These are phyloP conservation scores for Naganishia vaughanmartiniae DNA, from an alignment of 768 basidiomycete species.

Conservation along the genomic window DNA sequence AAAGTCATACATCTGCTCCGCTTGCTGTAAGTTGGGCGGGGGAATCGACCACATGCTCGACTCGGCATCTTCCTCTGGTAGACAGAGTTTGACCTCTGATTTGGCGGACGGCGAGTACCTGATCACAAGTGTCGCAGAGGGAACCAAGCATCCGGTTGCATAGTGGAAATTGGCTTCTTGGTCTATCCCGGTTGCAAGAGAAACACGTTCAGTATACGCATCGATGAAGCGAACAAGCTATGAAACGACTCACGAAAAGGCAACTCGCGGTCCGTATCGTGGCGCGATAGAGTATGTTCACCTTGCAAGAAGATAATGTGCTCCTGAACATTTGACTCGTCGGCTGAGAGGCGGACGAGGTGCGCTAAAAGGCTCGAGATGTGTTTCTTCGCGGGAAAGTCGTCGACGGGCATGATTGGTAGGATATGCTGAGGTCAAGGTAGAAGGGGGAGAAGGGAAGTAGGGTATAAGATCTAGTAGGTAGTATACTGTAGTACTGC, in stretches of 20 bases:
- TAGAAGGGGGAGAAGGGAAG: background rate
- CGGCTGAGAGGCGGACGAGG: constrained; percentile 14
- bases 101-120: constrained; percentile 50
- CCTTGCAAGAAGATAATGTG: constrained; percentile 70
- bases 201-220: background rate
- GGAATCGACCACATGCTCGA: constrained; percentile 77
- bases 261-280: constrained; percentile 83
- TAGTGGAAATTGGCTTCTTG: constrained; percentile 86
- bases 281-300: constrained; percentile 63
- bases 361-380: background rate
- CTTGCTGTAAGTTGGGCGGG: constrained; percentile 66
- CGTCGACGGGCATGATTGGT: constrained; percentile 5
- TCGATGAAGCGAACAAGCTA: too few relatives aligned
- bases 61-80: constrained; percentile 66
- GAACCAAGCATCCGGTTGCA: constrained; percentile 73
- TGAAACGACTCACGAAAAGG: constrained; percentile 59
- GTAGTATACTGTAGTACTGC: too few relatives aligned
- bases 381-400: constrained; percentile 23
- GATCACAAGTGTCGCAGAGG: constrained; percentile 67
- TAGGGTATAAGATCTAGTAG: too few relatives aligned
- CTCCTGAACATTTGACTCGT: constrained; percentile 54
- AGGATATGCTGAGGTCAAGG: background rate
- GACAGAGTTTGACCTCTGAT: constrained; percentile 61
- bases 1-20: constrained; percentile 50
- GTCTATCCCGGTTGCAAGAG: constrained; percentile 31